phyloP scores from a whole-genome alignment of 192 early-diverging fungal genomes.

The Neocallimastix lanati region DNA sequence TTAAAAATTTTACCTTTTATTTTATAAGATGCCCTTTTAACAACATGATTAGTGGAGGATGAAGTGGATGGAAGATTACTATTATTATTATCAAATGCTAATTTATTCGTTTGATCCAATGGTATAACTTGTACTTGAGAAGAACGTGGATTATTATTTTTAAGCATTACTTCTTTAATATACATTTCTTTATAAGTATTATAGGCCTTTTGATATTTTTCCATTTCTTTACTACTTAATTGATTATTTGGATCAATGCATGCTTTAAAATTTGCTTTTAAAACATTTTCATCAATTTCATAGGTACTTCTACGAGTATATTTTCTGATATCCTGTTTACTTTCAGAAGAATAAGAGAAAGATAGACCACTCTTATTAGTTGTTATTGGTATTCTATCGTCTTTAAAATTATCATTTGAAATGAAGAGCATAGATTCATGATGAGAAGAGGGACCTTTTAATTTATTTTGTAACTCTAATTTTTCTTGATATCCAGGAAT shows the following conservation, averaged over 20 bases:
- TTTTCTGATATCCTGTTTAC: background rate
- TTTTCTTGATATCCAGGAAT: background rate
- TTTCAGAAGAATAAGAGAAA: background rate
- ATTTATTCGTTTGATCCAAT: background rate
- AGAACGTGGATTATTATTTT: background rate
- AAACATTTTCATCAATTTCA: background rate
- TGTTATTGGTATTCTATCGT: too few species aligned
- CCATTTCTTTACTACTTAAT: background rate
- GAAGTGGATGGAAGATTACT: too few species aligned
- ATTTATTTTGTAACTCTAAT: background rate
- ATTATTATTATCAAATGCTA: too few species aligned
- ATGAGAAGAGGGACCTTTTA: background rate
- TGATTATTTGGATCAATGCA: background rate
- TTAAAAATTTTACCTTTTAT: too few species aligned
- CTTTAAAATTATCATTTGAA: background rate
- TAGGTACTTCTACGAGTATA: background rate
- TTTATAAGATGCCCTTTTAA: too few species aligned
- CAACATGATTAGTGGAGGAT: too few species aligned
- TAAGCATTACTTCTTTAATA: background rate
- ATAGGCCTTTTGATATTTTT: background rate
- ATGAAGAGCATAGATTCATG: background rate
- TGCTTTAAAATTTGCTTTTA: background rate
- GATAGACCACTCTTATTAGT: too few species aligned
- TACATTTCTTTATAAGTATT: background rate
- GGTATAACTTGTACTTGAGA: background rate